These are phyloP conservation scores for Apiospora aurea DNA, from an alignment of 2,329 filamentous ascomycete genomes.

Conservation along the genomic window DNA sequence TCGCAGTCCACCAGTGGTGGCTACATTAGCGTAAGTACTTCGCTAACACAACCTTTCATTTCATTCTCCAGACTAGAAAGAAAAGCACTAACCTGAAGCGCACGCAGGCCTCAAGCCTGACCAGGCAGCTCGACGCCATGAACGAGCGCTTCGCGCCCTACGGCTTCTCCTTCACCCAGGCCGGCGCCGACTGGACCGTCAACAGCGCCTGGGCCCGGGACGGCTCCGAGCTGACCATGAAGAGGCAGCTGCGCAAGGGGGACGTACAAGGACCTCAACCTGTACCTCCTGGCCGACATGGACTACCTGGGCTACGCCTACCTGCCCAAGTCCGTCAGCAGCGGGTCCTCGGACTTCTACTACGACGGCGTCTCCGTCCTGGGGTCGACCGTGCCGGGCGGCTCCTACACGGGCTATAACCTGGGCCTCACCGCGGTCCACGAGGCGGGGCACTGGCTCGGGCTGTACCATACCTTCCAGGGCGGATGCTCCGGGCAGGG, in stretches of 20 bases:
- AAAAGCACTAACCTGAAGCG: no score
- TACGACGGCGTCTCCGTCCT: constrained; percentile 36
- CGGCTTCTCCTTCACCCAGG: constrained; percentile 49
- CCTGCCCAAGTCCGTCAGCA: constrained; percentile 29
- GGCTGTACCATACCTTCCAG: constrained; percentile 46
- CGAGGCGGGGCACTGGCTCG: constrained; percentile 47
- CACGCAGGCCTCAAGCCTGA: constrained; percentile 34
- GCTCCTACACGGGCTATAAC: constrained; percentile 32
- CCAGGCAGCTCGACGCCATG: constrained; percentile 46
- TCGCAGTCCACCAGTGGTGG: constrained; percentile 34
- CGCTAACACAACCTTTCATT: no score
- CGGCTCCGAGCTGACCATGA: constrained; percentile 45
- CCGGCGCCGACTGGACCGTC: constrained; percentile 47
- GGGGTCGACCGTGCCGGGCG: constrained; percentile 32
- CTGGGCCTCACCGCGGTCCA: constrained; percentile 42
- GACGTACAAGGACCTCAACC: constrained; percentile 47
- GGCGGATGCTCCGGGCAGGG: constrained; percentile 41
- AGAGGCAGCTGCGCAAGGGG: constrained; percentile 49
- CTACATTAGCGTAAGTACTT: constrained; percentile 33
- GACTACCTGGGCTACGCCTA: constrained; percentile 21
- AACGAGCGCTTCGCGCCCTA: constrained; percentile 50
- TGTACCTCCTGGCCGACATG: constrained; percentile 39
- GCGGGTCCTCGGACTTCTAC: constrained; percentile 31
- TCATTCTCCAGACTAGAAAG: no score
- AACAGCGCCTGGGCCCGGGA: constrained; percentile 50